phyloP scores from a whole-genome alignment of 2,329 filamentous ascomycete genomes.

The Venturia aucupariae region DNA sequence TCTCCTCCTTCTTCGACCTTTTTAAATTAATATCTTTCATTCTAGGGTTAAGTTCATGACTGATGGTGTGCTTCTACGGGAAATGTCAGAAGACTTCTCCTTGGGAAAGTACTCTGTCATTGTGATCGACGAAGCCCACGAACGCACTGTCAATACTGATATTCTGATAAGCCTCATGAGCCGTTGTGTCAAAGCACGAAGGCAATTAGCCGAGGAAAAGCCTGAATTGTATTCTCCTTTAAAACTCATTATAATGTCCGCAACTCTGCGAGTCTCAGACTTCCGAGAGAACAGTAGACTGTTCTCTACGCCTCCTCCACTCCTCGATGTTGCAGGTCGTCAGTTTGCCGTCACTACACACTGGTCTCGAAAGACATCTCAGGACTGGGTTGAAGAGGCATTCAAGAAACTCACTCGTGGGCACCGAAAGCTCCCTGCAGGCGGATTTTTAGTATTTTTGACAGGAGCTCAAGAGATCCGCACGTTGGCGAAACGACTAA shows the following conservation, averaged over 20 bases:
- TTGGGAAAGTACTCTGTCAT: slow-evolving; percentile 82
- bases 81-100: slow-evolving; percentile 82
- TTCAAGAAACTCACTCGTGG: slow-evolving; percentile 81
- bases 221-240: slow-evolving; percentile 59
- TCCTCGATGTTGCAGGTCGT: slow-evolving; percentile 82
- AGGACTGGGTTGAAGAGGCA: slow-evolving; percentile 85
- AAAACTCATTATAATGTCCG: slow-evolving; percentile 97
- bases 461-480: slow-evolving; percentile 90
- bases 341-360: slow-evolving; percentile 87
- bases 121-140: slow-evolving; percentile 93
- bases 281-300: slow-evolving; percentile 76
- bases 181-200: slow-evolving; percentile 73
- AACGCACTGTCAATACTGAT: slow-evolving; percentile 94
- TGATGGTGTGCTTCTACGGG: slow-evolving; percentile 86
- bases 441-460: slow-evolving; percentile 86
- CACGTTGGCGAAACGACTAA: slow-evolving; percentile 70
- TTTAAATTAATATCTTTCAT: background rate
- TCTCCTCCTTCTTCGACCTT: background rate
- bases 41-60: slow-evolving; percentile 94
- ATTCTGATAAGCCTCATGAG: slow-evolving; percentile 97
- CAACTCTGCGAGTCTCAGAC: slow-evolving; percentile 82
- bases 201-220: slow-evolving; percentile 64
- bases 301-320: slow-evolving; percentile 67
- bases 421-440: slow-evolving; percentile 80
- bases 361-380: slow-evolving; percentile 71